Evolutionary conservation across 1,284 basidiomycete genomes (phyloP).

Genomic region (Moesziomyces antarcticus): DNA sequence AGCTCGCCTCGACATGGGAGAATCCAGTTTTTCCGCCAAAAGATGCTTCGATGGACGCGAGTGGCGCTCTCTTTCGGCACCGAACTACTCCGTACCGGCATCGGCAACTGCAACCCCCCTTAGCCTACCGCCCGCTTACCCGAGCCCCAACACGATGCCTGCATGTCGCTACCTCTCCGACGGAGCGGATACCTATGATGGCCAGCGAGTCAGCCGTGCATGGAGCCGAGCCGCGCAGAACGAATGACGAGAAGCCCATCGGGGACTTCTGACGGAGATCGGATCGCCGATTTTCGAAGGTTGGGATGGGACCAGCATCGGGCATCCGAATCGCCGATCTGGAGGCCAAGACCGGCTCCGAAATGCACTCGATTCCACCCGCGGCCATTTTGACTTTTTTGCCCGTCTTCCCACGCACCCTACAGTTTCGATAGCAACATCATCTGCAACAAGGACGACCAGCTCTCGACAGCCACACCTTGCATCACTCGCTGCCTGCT

Average conservation of each 20-base stretch:
- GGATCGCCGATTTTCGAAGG: not conserved
- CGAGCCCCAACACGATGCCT: too few species aligned
- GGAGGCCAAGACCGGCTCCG: not conserved
- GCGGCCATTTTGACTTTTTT: slow-evolving; percentile 12
- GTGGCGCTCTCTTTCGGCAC: not conserved
- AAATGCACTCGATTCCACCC: not conserved
- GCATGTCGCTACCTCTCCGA: too few species aligned
- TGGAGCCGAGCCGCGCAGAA: too few species aligned
- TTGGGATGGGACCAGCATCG: not conserved
- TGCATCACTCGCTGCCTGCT: too few species aligned
- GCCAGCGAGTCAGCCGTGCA: too few species aligned
- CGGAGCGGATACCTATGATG: too few species aligned
- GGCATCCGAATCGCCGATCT: not conserved
- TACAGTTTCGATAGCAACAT: not conserved
- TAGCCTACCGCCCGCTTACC: too few species aligned
- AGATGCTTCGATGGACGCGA: not conserved
- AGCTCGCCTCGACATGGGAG: slow-evolving; percentile 9
- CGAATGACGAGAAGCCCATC: too few species aligned
- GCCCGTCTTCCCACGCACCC: not conserved
- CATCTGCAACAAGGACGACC: not conserved
- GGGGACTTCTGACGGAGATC: too few species aligned
- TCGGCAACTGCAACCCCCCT: too few species aligned
- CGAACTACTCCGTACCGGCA: not conserved
- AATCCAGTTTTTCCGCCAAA: slow-evolving; percentile 6
- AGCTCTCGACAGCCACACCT: not conserved